phyloP scores from a whole-genome alignment of 116 monocot genomes.

The Thalassia testudinum region DNA sequence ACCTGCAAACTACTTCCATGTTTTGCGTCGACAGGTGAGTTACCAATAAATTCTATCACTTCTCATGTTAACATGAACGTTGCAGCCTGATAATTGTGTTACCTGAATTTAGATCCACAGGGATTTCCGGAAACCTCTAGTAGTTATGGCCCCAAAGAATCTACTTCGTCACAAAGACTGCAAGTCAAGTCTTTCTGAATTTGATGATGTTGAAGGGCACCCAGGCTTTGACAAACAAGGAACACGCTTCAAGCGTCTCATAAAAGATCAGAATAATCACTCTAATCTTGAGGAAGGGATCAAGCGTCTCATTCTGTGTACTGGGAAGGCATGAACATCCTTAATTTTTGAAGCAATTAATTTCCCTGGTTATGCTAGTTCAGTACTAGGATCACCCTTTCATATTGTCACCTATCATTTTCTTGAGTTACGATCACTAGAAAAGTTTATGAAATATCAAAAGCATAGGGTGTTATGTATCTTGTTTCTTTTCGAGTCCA shows the following conservation, averaged over 20 bases:
- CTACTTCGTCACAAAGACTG: slow-evolving; percentile 90
- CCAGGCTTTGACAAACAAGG: slow-evolving; percentile 89
- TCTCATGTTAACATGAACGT: slow-evolving; percentile 1
- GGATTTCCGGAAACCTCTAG: slow-evolving; percentile 82
- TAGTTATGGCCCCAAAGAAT: slow-evolving; percentile 82
- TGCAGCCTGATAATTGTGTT: neutral
- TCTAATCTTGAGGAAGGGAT: slow-evolving; percentile 60
- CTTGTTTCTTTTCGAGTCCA: neutral
- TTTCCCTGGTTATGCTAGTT: neutral
- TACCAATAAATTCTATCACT: neutral
- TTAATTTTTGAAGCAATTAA: neutral
- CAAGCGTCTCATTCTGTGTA: slow-evolving; percentile 60
- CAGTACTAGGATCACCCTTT: neutral
- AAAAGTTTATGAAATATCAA: neutral
- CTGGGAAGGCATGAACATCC: slow-evolving; percentile 70
- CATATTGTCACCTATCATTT: neutral
- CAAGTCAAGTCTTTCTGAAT: slow-evolving; percentile 81
- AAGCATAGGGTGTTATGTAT: neutral
- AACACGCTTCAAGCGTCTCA: slow-evolving; percentile 83
- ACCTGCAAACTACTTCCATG: slow-evolving; percentile 94
- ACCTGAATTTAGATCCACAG: slow-evolving; percentile 57
- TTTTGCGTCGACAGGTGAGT: slow-evolving; percentile 71
- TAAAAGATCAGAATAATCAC: slow-evolving; percentile 72
- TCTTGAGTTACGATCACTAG: neutral
- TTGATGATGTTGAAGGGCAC: slow-evolving; percentile 84